phyloP scores from a whole-genome alignment of 805 yeast genomes.

The Schizosaccharomyces octosporus region DNA sequence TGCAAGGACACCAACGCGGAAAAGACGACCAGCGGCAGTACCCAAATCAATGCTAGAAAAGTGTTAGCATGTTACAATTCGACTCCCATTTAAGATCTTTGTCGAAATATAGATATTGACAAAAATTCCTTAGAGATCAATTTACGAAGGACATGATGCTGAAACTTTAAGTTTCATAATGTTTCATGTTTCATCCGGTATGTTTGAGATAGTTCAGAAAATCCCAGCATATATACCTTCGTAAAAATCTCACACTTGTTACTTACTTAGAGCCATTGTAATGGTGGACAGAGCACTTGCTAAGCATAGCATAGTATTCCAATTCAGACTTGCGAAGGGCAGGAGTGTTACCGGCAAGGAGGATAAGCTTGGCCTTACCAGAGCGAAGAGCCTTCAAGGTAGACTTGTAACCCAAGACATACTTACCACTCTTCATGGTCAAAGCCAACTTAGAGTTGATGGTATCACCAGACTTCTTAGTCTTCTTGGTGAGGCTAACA shows the following conservation, averaged over 20 bases:
- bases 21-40: conserved; percentile 98
- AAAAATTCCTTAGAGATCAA: neutral
- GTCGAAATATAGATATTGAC: neutral
- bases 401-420: conserved; percentile 98
- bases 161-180: too few relatives aligned
- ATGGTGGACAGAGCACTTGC: conserved; percentile 90
- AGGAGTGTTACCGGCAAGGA: conserved; percentile 98
- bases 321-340: conserved; percentile 98
- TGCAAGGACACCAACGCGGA: conserved; percentile 96
- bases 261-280: conserved; percentile 22
- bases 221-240: neutral
- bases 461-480: conserved; percentile 70
- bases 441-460: conserved; percentile 95
- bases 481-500: conserved; percentile 17
- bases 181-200: neutral
- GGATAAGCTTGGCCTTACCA: conserved; percentile 94
- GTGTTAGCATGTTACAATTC: conserved; percentile 3
- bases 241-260: neutral
- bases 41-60: conserved; percentile 8
- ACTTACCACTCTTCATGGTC: conserved; percentile 96
- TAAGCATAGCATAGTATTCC: conserved; percentile 99
- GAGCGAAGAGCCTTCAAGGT: conserved; percentile 94
- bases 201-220: neutral
- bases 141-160: too few relatives aligned
- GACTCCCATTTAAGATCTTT: neutral